Percentiles rank a stretch among this genome's conserved stretches.
These are phyloP conservation scores for Nannizziopsis arthrosporioides DNA, from an alignment of 2,329 filamentous ascomycete genomes.

Conservation along the genomic window DNA sequence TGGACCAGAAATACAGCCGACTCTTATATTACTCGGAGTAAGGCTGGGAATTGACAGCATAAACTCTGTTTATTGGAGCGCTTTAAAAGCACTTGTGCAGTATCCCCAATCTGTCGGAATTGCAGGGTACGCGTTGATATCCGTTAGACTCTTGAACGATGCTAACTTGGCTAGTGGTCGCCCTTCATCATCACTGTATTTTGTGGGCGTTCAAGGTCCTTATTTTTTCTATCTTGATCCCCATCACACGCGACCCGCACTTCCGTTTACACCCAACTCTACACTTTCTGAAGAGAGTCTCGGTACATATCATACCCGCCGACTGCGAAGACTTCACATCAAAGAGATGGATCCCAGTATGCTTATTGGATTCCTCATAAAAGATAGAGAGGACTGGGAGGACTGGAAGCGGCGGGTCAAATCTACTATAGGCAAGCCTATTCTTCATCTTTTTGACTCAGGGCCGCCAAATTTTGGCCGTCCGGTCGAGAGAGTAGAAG, in stretches of 20 bases:
- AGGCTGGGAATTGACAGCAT: constrained; percentile 87
- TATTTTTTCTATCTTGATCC: constrained; percentile 92
- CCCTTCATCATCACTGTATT: constrained; percentile 78
- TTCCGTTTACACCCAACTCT: constrained; percentile 49
- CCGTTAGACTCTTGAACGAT: neutral
- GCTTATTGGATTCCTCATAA: constrained; percentile 86
- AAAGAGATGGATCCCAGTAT: constrained; percentile 96
- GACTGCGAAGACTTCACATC: constrained; percentile 69
- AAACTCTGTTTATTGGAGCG: constrained; percentile 88
- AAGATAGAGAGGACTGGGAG: constrained; percentile 68
- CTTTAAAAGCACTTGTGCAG: constrained; percentile 71
- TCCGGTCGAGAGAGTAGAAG: constrained; percentile 52
- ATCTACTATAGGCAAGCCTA: constrained; percentile 64
- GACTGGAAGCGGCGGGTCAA: constrained; percentile 64
- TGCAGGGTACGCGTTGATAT: constrained; percentile 55
- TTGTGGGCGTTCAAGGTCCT: constrained; percentile 59
- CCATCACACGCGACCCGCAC: constrained; percentile 66
- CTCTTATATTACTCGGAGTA: constrained; percentile 77
- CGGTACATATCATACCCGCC: constrained; percentile 73
- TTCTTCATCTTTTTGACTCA: constrained; percentile 69
- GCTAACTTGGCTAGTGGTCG: constrained; percentile 52
- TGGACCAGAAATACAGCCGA: constrained; percentile 60
- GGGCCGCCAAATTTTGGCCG: constrained; percentile 45
- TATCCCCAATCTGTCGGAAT: constrained; percentile 92
- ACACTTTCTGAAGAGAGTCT: constrained; percentile 62